Evolutionary conservation across 257 asterid species (phyloP), one percentile per base, ranked within the genome.

Genomic region (Cynanchum wilfordii): DNA sequence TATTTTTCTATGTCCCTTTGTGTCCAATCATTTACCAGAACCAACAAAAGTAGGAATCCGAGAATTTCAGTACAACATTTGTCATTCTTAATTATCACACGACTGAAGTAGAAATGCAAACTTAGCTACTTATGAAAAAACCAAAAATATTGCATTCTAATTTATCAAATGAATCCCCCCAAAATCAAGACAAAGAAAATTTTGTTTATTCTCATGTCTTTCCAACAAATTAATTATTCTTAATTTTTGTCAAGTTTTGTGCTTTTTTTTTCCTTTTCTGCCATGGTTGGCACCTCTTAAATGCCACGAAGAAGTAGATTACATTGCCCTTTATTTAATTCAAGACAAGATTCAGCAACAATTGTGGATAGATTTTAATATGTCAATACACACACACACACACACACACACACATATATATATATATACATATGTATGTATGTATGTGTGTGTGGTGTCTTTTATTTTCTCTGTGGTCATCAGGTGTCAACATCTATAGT

Each of bases 31-130:
- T 51, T 51, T 51, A 51, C 57, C 54, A 60, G 70, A 58, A 68
- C 15, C 75, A 75, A 75, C 79, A 51, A 69, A 69, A 58, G 45
- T 22, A 33, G 11, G 79, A 68, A 69, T 75, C 45, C 74, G 47
- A 56, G 33, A n/a, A 68, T 44, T 56, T 55, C 59, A 75, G 45
- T 22, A 19, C 44, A 24, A 20, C 54, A 62, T 71, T 59, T 29
- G 20, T 60, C 19, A 36, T 42, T 42, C 20, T 22, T 29, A 0
- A 15, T 40, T 66, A 42, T 49, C 30, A n/a, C n/a, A 7, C 68
- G 11, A 3, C 9, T 47, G 57, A 40, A 24, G 27, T 16, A 40
- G 36, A 42, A 52, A 49, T 16, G 24, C 52, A 54, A 70, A 51
- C 17, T 49, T 36, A 22, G 24, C 67, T 17, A 29, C 24, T 22